Conservation (phyloP, 768 basidiomycete species). For the Tremella fuciformis region DNA sequence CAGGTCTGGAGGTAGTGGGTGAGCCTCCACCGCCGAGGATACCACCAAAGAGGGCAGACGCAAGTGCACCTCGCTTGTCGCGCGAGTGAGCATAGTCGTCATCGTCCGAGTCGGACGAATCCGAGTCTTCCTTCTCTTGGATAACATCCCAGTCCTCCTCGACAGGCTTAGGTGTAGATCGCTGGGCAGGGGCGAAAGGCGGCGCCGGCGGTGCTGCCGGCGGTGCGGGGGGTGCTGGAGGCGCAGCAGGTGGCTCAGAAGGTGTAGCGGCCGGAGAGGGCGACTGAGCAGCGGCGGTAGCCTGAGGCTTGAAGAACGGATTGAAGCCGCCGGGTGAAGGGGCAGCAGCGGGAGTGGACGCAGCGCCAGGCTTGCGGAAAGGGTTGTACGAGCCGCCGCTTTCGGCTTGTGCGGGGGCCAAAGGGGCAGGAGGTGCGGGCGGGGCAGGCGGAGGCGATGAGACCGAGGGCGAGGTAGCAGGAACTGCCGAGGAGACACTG, state of each 20-base stretch:
- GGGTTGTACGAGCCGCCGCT: slow-evolving; percentile 39
- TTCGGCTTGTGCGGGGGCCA: slow-evolving; percentile 41
- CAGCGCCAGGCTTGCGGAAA: slow-evolving; percentile 37
- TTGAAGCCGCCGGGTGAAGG: slow-evolving; percentile 60
- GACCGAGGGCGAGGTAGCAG: background rate
- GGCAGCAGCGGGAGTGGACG: slow-evolving; percentile 52
- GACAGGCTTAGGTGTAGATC: slow-evolving; percentile 34
- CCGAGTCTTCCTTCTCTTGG: slow-evolving; percentile 61
- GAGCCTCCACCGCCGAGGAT: slow-evolving; percentile 44
- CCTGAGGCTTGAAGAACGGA: slow-evolving; percentile 64
- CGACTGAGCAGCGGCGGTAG: slow-evolving; percentile 45
- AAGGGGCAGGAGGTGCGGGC: slow-evolving; percentile 52
- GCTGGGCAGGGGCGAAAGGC: slow-evolving; percentile 52
- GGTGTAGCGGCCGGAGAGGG: slow-evolving; percentile 23
- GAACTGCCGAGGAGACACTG: slow-evolving; percentile 8
- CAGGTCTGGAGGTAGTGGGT: slow-evolving; percentile 52
- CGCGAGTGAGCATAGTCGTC: slow-evolving; percentile 73
- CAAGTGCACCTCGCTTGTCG: slow-evolving; percentile 66
- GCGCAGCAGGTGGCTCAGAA: slow-evolving; percentile 35
- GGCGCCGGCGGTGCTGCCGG: slow-evolving; percentile 51
- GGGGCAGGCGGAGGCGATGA: slow-evolving; percentile 20
- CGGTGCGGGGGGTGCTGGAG: slow-evolving; percentile 34
- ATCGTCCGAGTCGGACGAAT: slow-evolving; percentile 67
- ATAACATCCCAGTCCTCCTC: slow-evolving; percentile 87
- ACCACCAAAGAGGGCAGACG: slow-evolving; percentile 73